These are phyloP conservation scores for Fusarium nelsonii DNA, from an alignment of 2,329 filamentous ascomycete species.

Conservation along the genomic window DNA sequence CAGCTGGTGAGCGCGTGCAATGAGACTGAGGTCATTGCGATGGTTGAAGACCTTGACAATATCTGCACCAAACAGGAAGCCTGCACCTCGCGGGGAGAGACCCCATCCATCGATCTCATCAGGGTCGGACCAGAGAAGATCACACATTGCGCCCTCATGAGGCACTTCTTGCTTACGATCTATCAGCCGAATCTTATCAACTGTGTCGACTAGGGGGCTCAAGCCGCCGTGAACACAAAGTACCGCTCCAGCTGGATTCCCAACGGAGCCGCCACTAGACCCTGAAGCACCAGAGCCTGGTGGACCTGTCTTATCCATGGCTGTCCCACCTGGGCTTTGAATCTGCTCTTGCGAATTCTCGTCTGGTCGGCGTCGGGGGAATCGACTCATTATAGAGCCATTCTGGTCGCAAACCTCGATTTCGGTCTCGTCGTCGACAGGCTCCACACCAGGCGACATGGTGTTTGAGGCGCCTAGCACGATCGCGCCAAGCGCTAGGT, in stretches of 20 bases:
- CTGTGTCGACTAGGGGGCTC: slow-evolving; percentile 88
- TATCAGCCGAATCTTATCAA: slow-evolving; percentile 94
- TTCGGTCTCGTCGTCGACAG: slow-evolving; percentile 80
- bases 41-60: slow-evolving; percentile 98
- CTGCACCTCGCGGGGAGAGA: slow-evolving; percentile 90
- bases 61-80: slow-evolving; percentile 94
- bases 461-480: slow-evolving; percentile 86
- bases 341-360: slow-evolving; percentile 45
- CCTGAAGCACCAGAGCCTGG: slow-evolving; percentile 84
- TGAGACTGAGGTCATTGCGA: slow-evolving; percentile 89
- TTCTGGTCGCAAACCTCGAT: slow-evolving; percentile 92
- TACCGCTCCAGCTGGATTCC: slow-evolving; percentile 82
- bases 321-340: slow-evolving; percentile 48
- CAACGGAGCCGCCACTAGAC: slow-evolving; percentile 71
- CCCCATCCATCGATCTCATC: slow-evolving; percentile 99
- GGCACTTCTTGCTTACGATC: slow-evolving; percentile 98
- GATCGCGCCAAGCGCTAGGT: slow-evolving; percentile 89
- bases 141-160: slow-evolving; percentile 98
- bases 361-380: slow-evolving; percentile 64
- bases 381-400: slow-evolving; percentile 81
- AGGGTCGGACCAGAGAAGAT: slow-evolving; percentile 96
- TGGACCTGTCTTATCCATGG: slow-evolving; percentile 67
- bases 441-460: slow-evolving; percentile 64
- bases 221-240: slow-evolving; percentile 96
- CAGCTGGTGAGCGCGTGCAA: slow-evolving; percentile 94